Conservation (phyloP, 2,329 filamentous ascomycete species). For the Neophaeococcomyces mojaviensis region DNA sequence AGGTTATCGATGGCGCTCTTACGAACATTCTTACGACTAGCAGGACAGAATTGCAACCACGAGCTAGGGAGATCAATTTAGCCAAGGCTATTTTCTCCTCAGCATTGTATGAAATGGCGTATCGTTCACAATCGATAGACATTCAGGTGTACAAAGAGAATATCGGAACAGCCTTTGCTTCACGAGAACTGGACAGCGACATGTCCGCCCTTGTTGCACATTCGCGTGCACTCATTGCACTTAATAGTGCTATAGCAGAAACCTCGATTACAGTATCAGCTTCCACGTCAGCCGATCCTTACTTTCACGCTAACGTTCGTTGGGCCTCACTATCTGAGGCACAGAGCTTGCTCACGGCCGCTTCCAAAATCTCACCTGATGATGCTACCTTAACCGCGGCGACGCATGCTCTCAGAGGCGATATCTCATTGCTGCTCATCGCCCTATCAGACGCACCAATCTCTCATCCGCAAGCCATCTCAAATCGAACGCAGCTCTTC, state of each 20-base stretch:
- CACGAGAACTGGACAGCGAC: slow-evolving; percentile 32
- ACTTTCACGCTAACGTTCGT: slow-evolving; percentile 30
- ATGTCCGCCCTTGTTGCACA: slow-evolving; percentile 45
- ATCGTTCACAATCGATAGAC: slow-evolving; percentile 44
- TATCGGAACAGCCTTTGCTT: slow-evolving; percentile 34
- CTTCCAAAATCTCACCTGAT: slow-evolving; percentile 40
- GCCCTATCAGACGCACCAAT: slow-evolving; percentile 42
- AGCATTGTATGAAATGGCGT: slow-evolving; percentile 51
- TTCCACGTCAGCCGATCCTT: slow-evolving; percentile 23
- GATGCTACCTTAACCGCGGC: slow-evolving; percentile 30
- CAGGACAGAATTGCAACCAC: slow-evolving; percentile 21
- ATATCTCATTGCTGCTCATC: slow-evolving; percentile 48
- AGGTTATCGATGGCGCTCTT: slow-evolving; percentile 47
- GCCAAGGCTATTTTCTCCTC: slow-evolving; percentile 50
- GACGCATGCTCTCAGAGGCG: slow-evolving; percentile 49
- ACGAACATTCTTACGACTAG: slow-evolving; percentile 43
- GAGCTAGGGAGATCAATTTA: slow-evolving; percentile 46
- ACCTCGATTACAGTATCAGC: slow-evolving; percentile 22
- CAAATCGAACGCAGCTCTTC: slow-evolving; percentile 41
- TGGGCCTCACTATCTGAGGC: slow-evolving; percentile 50
- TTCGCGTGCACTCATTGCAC: slow-evolving; percentile 49
- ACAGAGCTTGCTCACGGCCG: slow-evolving; percentile 35
- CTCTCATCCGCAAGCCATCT: slow-evolving; percentile 35
- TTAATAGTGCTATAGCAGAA: slow-evolving; percentile 43
- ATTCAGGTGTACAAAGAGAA: slow-evolving; percentile 46